Evolutionary conservation across 768 basidiomycete species (phyloP).

Genomic region (Dioszegia aurantiaca): DNA sequence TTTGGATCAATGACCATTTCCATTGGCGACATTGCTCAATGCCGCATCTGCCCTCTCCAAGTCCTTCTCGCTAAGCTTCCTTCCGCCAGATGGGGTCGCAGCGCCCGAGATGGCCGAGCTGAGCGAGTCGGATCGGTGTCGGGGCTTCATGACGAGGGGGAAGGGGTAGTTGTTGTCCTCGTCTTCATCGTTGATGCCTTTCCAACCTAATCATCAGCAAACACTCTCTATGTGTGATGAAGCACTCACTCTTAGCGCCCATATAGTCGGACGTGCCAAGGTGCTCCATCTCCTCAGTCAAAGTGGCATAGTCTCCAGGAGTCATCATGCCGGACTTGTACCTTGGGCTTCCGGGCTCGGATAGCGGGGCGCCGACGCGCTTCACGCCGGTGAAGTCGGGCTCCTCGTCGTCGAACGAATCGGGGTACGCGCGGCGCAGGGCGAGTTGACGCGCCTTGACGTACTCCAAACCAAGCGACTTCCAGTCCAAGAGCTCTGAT

Average conservation of each 20-base stretch:
- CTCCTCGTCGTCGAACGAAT: slow-evolving; percentile 71
- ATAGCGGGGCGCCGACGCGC: slow-evolving; percentile 62
- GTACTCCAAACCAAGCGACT: slow-evolving; percentile 88
- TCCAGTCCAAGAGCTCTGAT: slow-evolving; percentile 93
- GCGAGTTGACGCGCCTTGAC: slow-evolving; percentile 90
- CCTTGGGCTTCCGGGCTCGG: slow-evolving; percentile 83
- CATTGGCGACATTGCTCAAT: slow-evolving; percentile 55
- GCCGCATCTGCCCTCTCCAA: slow-evolving; percentile 83
- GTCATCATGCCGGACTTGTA: slow-evolving; percentile 78
- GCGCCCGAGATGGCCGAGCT: slow-evolving; percentile 70
- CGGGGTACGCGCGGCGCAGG: slow-evolving; percentile 88
- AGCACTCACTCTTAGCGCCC: slow-evolving; percentile 63
- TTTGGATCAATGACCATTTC: slow-evolving; percentile 27
- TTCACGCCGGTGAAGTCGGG: slow-evolving; percentile 63
- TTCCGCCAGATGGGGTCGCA: slow-evolving; percentile 78
- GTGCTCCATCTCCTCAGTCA: slow-evolving; percentile 72
- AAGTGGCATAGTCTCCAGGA: slow-evolving; percentile 56
- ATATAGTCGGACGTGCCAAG: slow-evolving; percentile 62
- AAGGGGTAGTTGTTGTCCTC: slow-evolving; percentile 58
- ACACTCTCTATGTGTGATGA: slow-evolving; percentile 5
- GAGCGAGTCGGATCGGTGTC: slow-evolving; percentile 51
- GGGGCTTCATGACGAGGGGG: slow-evolving; percentile 53
- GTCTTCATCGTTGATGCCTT: slow-evolving; percentile 63
- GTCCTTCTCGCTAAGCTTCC: slow-evolving; percentile 82
- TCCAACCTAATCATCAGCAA: slow-evolving; percentile 48